Evolutionary conservation across 495 filamentous ascomycete genomes (phyloP), one percentile per base, ranked within the genome.

Genomic region (Aspergillus panamensis): DNA sequence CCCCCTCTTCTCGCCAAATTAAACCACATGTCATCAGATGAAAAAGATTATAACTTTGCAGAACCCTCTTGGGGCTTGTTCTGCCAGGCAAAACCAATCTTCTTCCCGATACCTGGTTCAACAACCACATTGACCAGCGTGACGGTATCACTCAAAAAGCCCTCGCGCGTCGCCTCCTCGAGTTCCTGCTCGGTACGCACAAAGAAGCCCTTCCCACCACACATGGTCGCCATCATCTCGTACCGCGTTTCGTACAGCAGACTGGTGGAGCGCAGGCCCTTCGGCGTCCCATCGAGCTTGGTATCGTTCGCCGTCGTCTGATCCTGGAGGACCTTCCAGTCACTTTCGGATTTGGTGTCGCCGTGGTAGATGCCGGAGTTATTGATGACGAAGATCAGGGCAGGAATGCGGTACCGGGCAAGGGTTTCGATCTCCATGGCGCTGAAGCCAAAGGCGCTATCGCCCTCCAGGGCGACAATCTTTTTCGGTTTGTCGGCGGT

Each of bases 281-380:
- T 73, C 52, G 67, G 71, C 45, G 69, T 66, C 30, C 69, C 71
- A 33, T 62, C 60, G 1, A 69, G 57, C 57, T 68, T 73, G 8
- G 69, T 73, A 19, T 77, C 68, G 14, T 66, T 61, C 5, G 50
- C 32, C 9, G 60, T 55, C 0, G 70, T 78, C 37, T 73, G 68
- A 17, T 65, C 59, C 59, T 76, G 79, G 30, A 76, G 62, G 17
- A 64, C 53, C 37, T 62, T 54, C 80, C 79, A 83, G 16, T 67
- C 69, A 8, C 67, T 67, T 6, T 64, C 64, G 9, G 70, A 66
- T 35, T 73, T 70, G 8, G 66, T 67, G 47, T 83, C 82, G 0
- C 85, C 84, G 44, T 82, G 79, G 66, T 87, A 87, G 14, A 87
- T 77, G 7, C 84, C 84, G 0, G 81, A 79, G 62, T 87, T 87